A percentile compares a stretch with the other conserved stretches of the same genome.
phyloP scores from a whole-genome alignment of 1,284 basidiomycete species.

The Puccinia hordei region DNA sequence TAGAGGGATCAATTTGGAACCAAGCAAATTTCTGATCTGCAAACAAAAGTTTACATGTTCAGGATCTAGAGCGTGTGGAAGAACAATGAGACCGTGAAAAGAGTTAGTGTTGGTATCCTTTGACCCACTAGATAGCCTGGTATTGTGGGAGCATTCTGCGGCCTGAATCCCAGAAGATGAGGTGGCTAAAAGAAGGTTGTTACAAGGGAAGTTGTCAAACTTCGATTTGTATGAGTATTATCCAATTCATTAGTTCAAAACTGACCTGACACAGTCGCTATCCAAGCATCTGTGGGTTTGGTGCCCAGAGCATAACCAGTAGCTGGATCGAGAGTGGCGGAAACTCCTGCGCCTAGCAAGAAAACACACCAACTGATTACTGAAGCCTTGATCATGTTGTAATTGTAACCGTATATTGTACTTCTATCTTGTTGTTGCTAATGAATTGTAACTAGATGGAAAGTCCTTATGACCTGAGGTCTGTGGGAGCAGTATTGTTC shows the following conservation, averaged over 20 bases:
- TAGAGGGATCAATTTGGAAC: conserved; percentile 45
- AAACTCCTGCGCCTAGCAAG: neutral
- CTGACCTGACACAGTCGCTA: conserved; percentile 16
- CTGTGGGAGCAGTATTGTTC: neutral
- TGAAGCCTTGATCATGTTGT: conserved; percentile 4
- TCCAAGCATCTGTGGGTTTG: conserved; percentile 15
- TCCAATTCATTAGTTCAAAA: neutral
- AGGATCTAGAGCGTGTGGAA: neutral
- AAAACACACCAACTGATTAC: neutral
- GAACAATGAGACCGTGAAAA: neutral
- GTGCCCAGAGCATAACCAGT: conserved; percentile 7
- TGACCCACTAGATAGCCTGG: conserved; percentile 4
- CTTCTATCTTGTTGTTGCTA: neutral
- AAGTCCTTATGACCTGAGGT: neutral
- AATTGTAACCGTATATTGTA: neutral
- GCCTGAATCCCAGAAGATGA: neutral
- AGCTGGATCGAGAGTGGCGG: conserved; percentile 22
- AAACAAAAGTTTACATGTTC: neutral
- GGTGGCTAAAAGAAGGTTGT: neutral
- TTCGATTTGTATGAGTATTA: neutral
- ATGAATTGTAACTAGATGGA: neutral
- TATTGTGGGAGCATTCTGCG: conserved; percentile 26
- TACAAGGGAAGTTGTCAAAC: neutral
- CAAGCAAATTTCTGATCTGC: conserved; percentile 44
- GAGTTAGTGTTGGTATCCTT: neutral